phyloP scores from a whole-genome alignment of 148 eudicot species.

The Rhododendron vialii region DNA sequence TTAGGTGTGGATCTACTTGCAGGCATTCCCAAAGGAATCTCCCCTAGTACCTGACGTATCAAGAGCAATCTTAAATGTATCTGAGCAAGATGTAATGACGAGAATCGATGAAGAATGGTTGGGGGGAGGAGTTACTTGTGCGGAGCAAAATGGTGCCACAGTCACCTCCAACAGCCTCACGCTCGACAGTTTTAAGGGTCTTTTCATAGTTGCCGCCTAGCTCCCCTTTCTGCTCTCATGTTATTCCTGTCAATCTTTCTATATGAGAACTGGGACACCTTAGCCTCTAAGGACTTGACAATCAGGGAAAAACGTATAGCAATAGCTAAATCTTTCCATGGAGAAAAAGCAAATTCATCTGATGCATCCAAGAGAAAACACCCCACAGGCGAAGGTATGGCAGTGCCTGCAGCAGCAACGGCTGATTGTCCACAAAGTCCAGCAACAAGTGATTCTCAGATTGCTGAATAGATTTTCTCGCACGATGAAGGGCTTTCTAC shows the following conservation, averaged over 20 bases:
- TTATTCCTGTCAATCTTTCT: conserved; percentile 18
- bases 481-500: conserved; percentile 23
- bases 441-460: conserved; percentile 3
- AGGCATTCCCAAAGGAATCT: conserved; percentile 40
- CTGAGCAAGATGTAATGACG: conserved; percentile 38
- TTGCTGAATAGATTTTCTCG: background rate
- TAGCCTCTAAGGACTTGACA: conserved; percentile 10
- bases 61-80: conserved; percentile 32
- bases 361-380: conserved; percentile 4
- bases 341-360: conserved; percentile 12
- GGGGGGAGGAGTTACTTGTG: conserved; percentile 13
- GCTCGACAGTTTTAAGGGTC: conserved; percentile 32
- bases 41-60: conserved; percentile 49
- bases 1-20: background rate
- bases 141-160: conserved; percentile 1
- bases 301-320: conserved; percentile 15
- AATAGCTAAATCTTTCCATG: conserved; percentile 18
- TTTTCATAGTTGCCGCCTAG: conserved; percentile 33
- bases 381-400: background rate
- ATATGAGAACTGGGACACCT: conserved; percentile 16
- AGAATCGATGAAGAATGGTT: conserved; percentile 37
- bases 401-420: background rate
- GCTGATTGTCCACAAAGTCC: conserved; percentile 8
- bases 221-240: conserved; percentile 24
- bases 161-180: conserved; percentile 25